Evolutionary conservation across 2,329 filamentous ascomycete genomes (phyloP), one percentile per base, ranked within the genome.

Genomic region (Sarocladiaceae sp.): DNA sequence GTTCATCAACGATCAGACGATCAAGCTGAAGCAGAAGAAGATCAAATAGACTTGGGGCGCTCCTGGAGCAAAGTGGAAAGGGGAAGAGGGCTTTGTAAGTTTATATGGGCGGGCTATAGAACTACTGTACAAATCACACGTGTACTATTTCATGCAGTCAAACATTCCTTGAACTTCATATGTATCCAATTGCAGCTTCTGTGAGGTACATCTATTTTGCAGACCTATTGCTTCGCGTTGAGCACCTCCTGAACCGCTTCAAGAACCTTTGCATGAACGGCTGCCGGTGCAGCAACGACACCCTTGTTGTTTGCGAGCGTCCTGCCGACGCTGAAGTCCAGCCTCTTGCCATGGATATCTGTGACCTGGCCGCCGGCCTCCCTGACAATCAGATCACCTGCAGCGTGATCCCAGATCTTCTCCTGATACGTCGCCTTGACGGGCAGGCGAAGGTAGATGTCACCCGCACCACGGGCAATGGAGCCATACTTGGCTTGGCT

Each of bases 391-490:
- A 99, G 73, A 63, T 96, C 92, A 36, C 94, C 94, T 12, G 93
- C 94, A 17, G 94, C 94, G 69, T 99, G 94, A 66, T 99, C 94
- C 94, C 94, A 99, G 60, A 99, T 99, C 82, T 99, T 99, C 79
- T 99, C 94, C 68, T 96, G 84, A 73, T 99, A 99, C 51, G 87
- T 86, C 60, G 86, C 87, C 66, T 83, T 88, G 55, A 90, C 87
- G 3, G 94, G 94, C 54, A 99, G 74, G 51, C 95, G 83, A 53
- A 99, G 80, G 72, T 99, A 99, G 58, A 99, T 86, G 65, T 99
- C 94, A 48, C 92, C 94, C 4, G 92, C 91, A 42, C 94, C 94
- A 57, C 94, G 81, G 31, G 94, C 94, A 66, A 99, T 96, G 31
- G 89, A 94, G 56, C 87, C 93, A 72, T 99, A 99, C 73, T 99